A percentile compares a stretch with the other conserved stretches of the same genome.
Conservation (phyloP, 805 yeast genomes). For the Metschnikowia shivogae region DNA sequence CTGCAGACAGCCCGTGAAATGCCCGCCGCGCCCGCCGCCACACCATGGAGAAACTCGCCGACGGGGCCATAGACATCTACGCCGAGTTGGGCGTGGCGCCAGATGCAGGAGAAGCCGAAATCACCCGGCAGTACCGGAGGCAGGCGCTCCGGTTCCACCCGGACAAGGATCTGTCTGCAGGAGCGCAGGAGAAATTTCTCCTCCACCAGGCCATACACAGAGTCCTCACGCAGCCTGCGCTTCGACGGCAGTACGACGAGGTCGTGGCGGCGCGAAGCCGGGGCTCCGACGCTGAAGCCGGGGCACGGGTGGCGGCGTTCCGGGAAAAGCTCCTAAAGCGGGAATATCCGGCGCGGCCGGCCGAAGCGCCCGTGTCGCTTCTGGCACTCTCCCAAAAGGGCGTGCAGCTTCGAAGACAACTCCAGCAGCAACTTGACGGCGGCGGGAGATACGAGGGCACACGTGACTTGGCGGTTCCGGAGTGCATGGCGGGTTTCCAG, state of each 20-base stretch:
- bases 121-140: slow-evolving; percentile 29
- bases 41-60: slow-evolving; percentile 15
- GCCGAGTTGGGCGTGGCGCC: slow-evolving; percentile 39
- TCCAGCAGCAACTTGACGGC: slow-evolving; percentile 7
- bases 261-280: slow-evolving; percentile 15
- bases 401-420: slow-evolving; percentile 9
- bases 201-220: slow-evolving; percentile 28
- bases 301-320: slow-evolving; percentile 21
- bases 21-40: neutral
- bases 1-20: neutral
- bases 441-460: slow-evolving; percentile 18
- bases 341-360: slow-evolving; percentile 10
- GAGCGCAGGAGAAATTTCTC: slow-evolving; percentile 28
- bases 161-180: slow-evolving; percentile 32
- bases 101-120: slow-evolving; percentile 21
- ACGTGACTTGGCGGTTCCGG: slow-evolving; percentile 17
- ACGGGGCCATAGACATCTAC: slow-evolving; percentile 35
- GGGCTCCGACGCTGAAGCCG: slow-evolving; percentile 9
- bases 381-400: slow-evolving; percentile 26
- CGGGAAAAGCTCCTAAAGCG: slow-evolving; percentile 27
- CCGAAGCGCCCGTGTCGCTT: neutral
- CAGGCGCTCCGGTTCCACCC: slow-evolving; percentile 39
- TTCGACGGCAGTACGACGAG: slow-evolving; percentile 29
- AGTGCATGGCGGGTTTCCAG: slow-evolving; percentile 4
- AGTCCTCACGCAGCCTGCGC: slow-evolving; percentile 24